Conservation (phyloP, 2,329 filamentous ascomycete genomes). For the Macroventuria anomochaeta region DNA sequence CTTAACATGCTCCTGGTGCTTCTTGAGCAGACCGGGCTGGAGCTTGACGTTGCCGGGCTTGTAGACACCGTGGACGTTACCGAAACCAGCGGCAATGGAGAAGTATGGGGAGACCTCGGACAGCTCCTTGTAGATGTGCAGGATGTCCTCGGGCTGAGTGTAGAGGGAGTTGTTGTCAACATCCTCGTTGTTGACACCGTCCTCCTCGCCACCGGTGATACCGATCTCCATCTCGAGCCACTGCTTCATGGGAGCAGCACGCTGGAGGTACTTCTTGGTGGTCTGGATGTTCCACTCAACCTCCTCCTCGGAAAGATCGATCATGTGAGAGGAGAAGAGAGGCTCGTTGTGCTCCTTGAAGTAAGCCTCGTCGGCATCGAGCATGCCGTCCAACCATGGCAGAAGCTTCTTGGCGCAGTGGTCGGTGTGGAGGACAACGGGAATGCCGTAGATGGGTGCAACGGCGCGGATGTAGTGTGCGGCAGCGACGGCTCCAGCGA, state of each 20-base stretch:
- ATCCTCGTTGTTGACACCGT: conserved; percentile 96
- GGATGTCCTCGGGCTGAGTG: conserved; percentile 68
- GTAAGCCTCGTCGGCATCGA: conserved; percentile 91
- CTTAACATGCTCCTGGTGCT: conserved; percentile 94
- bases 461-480: conserved; percentile 93
- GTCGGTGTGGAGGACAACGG: conserved; percentile 74
- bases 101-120: conserved; percentile 89
- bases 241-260: conserved; percentile 92
- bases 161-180: conserved; percentile 97
- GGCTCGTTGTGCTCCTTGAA: conserved; percentile 82
- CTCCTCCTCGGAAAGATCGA: conserved; percentile 86
- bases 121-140: conserved; percentile 60
- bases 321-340: conserved; percentile 98
- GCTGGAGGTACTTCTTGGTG: conserved; percentile 78
- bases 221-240: conserved; percentile 98
- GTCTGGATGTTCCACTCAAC: conserved; percentile 85
- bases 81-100: conserved; percentile 82
- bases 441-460: conserved; percentile 77
- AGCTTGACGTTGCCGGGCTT: conserved; percentile 97
- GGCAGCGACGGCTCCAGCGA: conserved; percentile 80
- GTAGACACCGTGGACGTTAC: conserved; percentile 99
- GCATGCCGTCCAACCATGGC: conserved; percentile 80
- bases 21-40: conserved; percentile 91
- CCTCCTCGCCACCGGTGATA: conserved; percentile 89
- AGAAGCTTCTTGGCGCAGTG: conserved; percentile 99